phyloP scores from a whole-genome alignment of 495 filamentous ascomycete genomes.

The Penicillium coffeae region DNA sequence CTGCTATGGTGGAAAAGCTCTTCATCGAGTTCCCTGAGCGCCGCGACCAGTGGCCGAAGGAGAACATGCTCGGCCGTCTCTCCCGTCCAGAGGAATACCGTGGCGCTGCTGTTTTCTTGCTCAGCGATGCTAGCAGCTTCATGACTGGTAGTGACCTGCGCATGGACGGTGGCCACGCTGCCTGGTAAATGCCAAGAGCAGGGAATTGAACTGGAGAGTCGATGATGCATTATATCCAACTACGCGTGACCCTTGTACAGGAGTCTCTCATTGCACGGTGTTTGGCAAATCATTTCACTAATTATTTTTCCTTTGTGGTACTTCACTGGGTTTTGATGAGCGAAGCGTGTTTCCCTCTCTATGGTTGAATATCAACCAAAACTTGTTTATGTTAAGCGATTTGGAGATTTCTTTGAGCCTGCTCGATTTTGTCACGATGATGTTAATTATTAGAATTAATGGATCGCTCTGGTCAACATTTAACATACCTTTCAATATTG shows the following conservation, averaged over 20 bases:
- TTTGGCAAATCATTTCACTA: conserved; percentile 2
- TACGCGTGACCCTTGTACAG: conserved; percentile 8
- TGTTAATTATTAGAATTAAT: conserved; percentile 22
- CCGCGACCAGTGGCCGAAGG: conserved; percentile 70
- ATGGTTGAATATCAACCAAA: not conserved
- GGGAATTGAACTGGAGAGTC: not conserved
- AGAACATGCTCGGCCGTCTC: conserved; percentile 85
- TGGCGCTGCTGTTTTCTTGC: conserved; percentile 75
- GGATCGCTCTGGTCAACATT: conserved; percentile 12
- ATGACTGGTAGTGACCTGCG: conserved; percentile 80
- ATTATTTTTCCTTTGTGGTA: not conserved
- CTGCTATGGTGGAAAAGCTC: conserved; percentile 80
- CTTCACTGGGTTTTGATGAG: not conserved
- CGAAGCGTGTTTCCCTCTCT: conserved; percentile 7
- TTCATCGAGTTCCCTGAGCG: conserved; percentile 75
- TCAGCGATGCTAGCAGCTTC: conserved; percentile 82
- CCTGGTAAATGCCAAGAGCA: conserved; percentile 53
- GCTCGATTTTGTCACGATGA: conserved; percentile 1
- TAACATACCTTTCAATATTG: conserved; percentile 6
- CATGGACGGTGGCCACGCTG: conserved; percentile 78
- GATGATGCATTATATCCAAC: conserved; percentile 3
- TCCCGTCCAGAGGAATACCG: conserved; percentile 78
- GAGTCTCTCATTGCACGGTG: conserved; percentile 25
- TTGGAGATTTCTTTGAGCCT: not conserved
- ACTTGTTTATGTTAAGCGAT: no score